A percentile compares a stretch with the other conserved stretches of the same genome.
These are phyloP conservation scores for Chlorella sp. DNA, from an alignment of 139 green algal species.

Conservation along the genomic window DNA sequence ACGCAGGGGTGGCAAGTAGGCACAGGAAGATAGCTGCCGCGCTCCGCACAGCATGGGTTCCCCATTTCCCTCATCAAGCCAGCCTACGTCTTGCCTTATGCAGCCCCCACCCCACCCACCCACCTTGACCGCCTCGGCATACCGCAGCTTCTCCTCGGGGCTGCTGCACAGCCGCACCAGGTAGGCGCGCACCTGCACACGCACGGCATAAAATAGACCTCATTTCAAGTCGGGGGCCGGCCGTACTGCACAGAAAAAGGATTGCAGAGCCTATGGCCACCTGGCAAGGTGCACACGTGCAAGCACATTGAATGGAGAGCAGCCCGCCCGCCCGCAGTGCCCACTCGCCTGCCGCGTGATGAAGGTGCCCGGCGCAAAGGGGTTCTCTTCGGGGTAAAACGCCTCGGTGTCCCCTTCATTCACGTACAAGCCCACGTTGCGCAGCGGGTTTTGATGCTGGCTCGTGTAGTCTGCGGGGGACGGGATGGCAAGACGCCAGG, in stretches of 20 bases:
- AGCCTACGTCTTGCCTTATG: not conserved
- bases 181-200: constrained; percentile 19
- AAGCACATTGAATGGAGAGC: not conserved
- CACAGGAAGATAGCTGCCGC: not conserved
- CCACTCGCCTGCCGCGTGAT: constrained; percentile 25
- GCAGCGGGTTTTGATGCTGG: constrained; percentile 40
- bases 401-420: not conserved
- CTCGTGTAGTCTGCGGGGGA: constrained; percentile 39
- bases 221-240: no score
- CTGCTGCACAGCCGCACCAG: constrained; percentile 21
- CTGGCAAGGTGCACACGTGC: no score
- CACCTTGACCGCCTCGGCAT: constrained; percentile 6
- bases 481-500: no score
- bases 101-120: not conserved
- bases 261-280: no score
- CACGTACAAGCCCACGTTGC: constrained; percentile 34
- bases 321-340: not conserved
- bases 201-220: not conserved
- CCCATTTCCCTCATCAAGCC: not conserved
- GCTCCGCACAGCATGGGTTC: not conserved
- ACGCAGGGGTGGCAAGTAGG: not conserved
- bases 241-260: no score
- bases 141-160: constrained; percentile 29
- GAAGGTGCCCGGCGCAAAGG: constrained; percentile 26
- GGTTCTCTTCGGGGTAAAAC: not conserved